Percentiles rank a stretch among this genome's conserved stretches.
Conservation (phyloP, 2,329 filamentous ascomycete species). For the Fusarium penzigii region DNA sequence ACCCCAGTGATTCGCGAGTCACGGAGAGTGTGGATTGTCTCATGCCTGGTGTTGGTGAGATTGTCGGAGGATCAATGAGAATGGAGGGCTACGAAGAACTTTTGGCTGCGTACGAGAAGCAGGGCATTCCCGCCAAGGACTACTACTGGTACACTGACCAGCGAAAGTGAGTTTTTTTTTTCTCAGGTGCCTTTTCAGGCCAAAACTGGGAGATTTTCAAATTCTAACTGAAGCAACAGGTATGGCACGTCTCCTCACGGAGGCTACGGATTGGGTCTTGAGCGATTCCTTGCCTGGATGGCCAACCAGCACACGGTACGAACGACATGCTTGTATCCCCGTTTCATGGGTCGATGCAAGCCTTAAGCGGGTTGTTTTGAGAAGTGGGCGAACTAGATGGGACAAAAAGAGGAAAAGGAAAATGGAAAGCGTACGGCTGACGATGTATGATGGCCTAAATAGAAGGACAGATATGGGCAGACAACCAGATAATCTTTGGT, state of each 20-base stretch:
- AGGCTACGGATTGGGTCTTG: conserved; percentile 89
- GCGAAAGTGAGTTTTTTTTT: conserved; percentile 65
- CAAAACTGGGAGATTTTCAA: too few species aligned
- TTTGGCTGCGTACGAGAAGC: conserved; percentile 81
- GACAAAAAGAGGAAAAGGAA: too few species aligned
- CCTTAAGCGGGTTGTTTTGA: conserved; percentile 48
- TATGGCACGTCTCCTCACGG: conserved; percentile 88
- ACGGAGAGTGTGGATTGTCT: conserved; percentile 87
- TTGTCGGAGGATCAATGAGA: conserved; percentile 95
- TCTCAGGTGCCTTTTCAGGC: background rate
- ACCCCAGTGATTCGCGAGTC: conserved; percentile 73
- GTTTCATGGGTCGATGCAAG: conserved; percentile 80
- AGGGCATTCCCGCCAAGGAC: conserved; percentile 78
- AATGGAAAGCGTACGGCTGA: too few species aligned
- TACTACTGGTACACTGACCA: conserved; percentile 99
- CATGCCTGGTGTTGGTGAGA: conserved; percentile 95
- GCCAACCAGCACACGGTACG: conserved; percentile 65
- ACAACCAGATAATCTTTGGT: too few species aligned
- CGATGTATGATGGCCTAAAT: too few species aligned
- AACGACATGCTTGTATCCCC: conserved; percentile 72
- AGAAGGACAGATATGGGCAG: too few species aligned
- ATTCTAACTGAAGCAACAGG: conserved; percentile 4
- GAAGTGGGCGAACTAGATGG: too few species aligned
- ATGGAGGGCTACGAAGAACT: conserved; percentile 90
- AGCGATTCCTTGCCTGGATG: conserved; percentile 71